phyloP scores from a whole-genome alignment of 257 asterid species.

The Cynanchum wilfordii region DNA sequence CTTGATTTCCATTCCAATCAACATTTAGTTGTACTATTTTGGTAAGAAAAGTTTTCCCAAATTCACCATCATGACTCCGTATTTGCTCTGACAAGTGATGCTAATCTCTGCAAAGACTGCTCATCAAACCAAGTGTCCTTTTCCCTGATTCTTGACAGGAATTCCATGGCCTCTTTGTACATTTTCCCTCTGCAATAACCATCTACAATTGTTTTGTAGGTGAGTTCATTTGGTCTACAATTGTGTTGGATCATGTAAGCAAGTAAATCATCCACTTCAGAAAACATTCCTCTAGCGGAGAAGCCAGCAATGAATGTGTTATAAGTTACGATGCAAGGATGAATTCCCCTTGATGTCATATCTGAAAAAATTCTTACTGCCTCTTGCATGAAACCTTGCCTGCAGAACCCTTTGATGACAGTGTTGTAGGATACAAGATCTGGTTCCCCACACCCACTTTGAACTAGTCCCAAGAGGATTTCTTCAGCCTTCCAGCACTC shows the following conservation, averaged over 20 bases:
- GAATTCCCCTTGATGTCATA: conserved; percentile 67
- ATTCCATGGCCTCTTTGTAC: conserved; percentile 68
- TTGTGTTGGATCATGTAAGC: conserved; percentile 70
- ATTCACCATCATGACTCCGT: conserved; percentile 47
- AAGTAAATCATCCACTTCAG: conserved; percentile 65
- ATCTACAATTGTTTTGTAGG: conserved; percentile 68
- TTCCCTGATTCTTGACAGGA: conserved; percentile 48
- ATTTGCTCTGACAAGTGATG: conserved; percentile 53
- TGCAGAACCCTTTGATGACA: conserved; percentile 86
- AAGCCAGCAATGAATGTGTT: conserved; percentile 87
- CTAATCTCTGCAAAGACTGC: conserved; percentile 54
- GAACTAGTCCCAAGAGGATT: conserved; percentile 54
- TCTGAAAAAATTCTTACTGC: conserved; percentile 62
- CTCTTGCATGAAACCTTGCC: conserved; percentile 92
- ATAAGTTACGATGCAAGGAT: conserved; percentile 80
- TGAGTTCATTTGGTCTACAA: conserved; percentile 82
- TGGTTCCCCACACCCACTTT: conserved; percentile 57
- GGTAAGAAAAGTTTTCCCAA: not conserved
- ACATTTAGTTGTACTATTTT: not conserved
- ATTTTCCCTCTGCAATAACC: conserved; percentile 78
- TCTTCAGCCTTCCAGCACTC: conserved; percentile 98
- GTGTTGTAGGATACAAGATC: conserved; percentile 92
- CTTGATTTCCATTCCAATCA: not conserved
- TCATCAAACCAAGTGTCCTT: conserved; percentile 46
- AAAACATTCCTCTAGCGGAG: conserved; percentile 57